Percentiles rank a stretch among this genome's conserved stretches.
Conservation (phyloP, 2,329 filamentous ascomycete species). For the Aureobasidium sp. region DNA sequence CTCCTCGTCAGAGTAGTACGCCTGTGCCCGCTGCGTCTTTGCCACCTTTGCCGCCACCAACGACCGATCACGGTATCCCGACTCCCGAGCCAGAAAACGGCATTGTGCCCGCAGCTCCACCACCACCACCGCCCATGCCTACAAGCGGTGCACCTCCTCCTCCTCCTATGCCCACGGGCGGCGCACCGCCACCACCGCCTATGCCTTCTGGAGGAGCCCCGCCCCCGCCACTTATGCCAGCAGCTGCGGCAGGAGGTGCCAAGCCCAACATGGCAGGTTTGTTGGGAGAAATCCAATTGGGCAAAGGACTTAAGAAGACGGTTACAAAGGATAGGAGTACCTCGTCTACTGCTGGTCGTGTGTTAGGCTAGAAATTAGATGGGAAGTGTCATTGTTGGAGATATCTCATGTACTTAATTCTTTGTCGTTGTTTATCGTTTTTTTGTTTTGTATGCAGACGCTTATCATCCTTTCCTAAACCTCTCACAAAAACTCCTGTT, state of each 20-base stretch:
- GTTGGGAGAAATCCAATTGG: constrained; percentile 73
- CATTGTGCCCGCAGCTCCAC: constrained; percentile 20
- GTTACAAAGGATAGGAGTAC: constrained; percentile 78
- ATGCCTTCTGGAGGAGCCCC: constrained; percentile 31
- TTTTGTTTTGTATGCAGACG: neutral
- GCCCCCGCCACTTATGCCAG: constrained; percentile 39
- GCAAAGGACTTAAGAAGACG: constrained; percentile 74
- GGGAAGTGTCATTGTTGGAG: neutral
- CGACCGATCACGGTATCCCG: constrained; percentile 29
- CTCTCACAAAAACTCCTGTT: too few species aligned
- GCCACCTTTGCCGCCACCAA: constrained; percentile 30
- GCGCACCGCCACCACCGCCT: constrained; percentile 27
- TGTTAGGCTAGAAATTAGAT: constrained; percentile 30
- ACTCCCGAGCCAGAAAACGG: constrained; percentile 21
- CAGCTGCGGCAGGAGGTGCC: constrained; percentile 19
- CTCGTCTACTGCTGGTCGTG: constrained; percentile 65
- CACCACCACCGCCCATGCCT: constrained; percentile 41
- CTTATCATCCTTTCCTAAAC: too few species aligned
- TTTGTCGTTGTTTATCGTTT: neutral
- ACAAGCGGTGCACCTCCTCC: constrained; percentile 34
- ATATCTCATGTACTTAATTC: too few species aligned
- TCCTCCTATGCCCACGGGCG: constrained; percentile 30
- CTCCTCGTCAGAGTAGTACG: constrained; percentile 58
- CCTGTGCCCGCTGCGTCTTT: constrained; percentile 33
- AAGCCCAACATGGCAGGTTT: constrained; percentile 46